Evolutionary conservation across 495 filamentous ascomycete species (phyloP).

Genomic region (Trichoderma gamsii): DNA sequence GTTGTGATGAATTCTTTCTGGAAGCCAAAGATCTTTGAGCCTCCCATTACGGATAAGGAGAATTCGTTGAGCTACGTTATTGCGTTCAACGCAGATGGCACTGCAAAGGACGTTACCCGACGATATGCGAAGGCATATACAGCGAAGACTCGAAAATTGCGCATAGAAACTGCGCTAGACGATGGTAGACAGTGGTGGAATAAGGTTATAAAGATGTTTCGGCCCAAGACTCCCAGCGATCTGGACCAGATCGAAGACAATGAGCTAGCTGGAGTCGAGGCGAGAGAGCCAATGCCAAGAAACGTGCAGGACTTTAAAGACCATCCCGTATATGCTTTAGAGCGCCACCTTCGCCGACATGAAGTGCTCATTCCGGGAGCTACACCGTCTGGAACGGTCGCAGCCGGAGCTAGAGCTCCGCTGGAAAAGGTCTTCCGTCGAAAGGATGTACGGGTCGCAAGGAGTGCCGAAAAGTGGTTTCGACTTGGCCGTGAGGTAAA

Average conservation of each 20-base stretch:
- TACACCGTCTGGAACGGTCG: conserved; percentile 67
- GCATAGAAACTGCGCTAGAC: conserved; percentile 59
- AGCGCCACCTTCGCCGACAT: conserved; percentile 77
- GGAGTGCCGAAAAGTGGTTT: conserved; percentile 82
- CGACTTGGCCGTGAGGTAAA: conserved; percentile 73
- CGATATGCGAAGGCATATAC: conserved; percentile 78
- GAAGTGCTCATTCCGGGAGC: conserved; percentile 70
- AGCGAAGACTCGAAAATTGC: conserved; percentile 71
- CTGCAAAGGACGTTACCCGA: conserved; percentile 72
- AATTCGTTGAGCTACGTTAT: conserved; percentile 79
- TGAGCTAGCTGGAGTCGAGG: conserved; percentile 64
- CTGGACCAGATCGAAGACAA: conserved; percentile 76
- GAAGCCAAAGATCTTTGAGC: conserved; percentile 68
- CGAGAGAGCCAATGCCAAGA: conserved; percentile 78
- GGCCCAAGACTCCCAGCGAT: conserved; percentile 49
- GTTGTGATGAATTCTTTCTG: conserved; percentile 70
- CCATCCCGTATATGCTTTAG: conserved; percentile 84
- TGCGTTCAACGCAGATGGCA: conserved; percentile 70
- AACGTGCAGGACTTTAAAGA: conserved; percentile 89
- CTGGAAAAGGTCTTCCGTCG: conserved; percentile 68
- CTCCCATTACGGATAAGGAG: conserved; percentile 62
- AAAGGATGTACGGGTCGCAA: conserved; percentile 66
- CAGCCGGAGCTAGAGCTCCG: conserved; percentile 51
- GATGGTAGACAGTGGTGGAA: conserved; percentile 70
- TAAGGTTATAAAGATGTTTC: conserved; percentile 53